Evolutionary conservation across 75 land plant species (phyloP), one percentile per base, ranked within the genome.

Genomic region (Sequoia sempervirens): DNA sequence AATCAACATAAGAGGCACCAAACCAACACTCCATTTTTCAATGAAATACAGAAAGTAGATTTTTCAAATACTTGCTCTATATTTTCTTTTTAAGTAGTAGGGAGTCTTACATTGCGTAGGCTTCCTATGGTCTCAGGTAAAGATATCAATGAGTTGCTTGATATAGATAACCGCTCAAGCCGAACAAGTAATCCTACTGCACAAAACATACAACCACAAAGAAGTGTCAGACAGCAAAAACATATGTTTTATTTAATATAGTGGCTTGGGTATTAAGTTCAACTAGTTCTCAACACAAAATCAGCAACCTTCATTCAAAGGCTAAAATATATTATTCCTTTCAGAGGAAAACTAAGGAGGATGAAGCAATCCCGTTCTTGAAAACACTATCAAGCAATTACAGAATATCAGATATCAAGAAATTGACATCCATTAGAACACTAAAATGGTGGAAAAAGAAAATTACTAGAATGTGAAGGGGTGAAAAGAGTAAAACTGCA

Each of bases 41-140:
- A 40, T 26, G 26, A n/a, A 78, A 45, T 20, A 75, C 11, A 78
- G 13, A 78, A 45, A 26, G 45, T 18, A 78, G 10, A 26, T 10
- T 20, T 28, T 3, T 45, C 52, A n/a, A 43, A 23, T 45, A 78
- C 17, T 45, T 78, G 28, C 32, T 23, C 37, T 76, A 76, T 8
- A 41, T 23, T 76, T 78, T 43, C 32, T 45, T 45, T 43, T 78
- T 26, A 40, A 52, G 45, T 45, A 2, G 50, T 20, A 26, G 23
- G 12, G 30, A 45, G n/a, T 43, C 92, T 89, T 85, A 95, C 99
- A 94, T 93, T 95, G 40, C 93, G 92, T 85, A 97, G 85, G 90
- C 95, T 92, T 74, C 99, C 99, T 45, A 97, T 84, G n/a, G 98
- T 91, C 84, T 87, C 85, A 45, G 99, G 99, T 84, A 97, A 86